Base-by-base conservation (phyloP, 305 asterid genomes). In the Fraxinus dipetala region DNA sequence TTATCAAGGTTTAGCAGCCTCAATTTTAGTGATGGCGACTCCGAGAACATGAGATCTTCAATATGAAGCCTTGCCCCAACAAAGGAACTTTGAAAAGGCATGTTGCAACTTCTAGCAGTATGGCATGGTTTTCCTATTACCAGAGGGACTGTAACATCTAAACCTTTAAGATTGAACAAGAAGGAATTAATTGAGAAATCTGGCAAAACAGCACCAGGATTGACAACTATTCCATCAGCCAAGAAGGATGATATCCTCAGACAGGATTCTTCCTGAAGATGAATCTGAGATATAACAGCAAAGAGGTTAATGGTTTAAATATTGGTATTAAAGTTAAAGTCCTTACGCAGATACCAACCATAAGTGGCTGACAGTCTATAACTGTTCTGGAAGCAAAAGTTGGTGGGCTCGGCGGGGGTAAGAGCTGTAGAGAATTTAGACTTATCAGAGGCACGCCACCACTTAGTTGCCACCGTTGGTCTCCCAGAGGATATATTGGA, bases 191-290 rank as follows among this genome's bases (percentile, higher is more conserved):
- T 82, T 35, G 98, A 94, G 83, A 82, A 92, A 86, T 96, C 97
- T 56, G 97, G 94, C 80, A 88, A 87, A 83, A 89, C 90, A 65
- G 89, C 83, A 84, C 96, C 96, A 79, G 90, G 91, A 83, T 87
- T 91, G 76, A 85, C 92, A 80, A 92, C 92, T 82, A 96, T 84
- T 82, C 98, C 99, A 88, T 96, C 99, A 78, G 96, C 96, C 91
- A 96, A 88, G 88, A 96, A 92, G 51, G 99, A 96, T 69, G 97
- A 84, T 89, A 96, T 93, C 88, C 98, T 93, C 84, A 93, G 87
- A 86, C 98, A 96, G 67, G 99, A 94, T 83, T 91, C 99, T 91
- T 96, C 99, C 89, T 94, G 98, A 87, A 94, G 97, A 92, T 93
- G 94, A 85, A 94, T 86, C 99, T 96, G 94, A 77, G 78, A 86